phyloP scores from a whole-genome alignment of 169 alveolate genomes.

The Plasmodium coatneyi region DNA sequence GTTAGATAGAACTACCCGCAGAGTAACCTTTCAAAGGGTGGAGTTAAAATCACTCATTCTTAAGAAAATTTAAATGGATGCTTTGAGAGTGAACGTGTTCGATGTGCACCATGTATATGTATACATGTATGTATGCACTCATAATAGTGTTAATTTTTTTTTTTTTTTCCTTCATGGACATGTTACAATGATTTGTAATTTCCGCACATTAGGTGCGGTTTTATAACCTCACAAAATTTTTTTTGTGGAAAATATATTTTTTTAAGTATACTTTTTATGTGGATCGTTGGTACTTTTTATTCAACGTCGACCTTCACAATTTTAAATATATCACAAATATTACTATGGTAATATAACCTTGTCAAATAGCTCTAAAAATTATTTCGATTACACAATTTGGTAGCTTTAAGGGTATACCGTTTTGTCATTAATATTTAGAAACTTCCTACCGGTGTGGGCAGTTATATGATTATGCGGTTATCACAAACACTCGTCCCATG shows the following conservation, averaged over 20 bases:
- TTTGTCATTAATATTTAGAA: neutral
- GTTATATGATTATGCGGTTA: neutral
- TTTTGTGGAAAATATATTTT: neutral
- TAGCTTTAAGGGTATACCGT: neutral
- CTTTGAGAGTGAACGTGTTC: neutral
- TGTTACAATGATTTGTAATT: neutral
- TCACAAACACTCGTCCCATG: neutral
- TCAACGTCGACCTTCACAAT: neutral
- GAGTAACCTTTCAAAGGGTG: neutral
- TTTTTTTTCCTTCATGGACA: neutral
- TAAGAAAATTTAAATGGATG: neutral
- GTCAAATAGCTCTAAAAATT: neutral
- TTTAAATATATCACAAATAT: neutral
- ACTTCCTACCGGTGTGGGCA: neutral
- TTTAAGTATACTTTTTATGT: neutral
- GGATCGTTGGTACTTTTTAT: neutral
- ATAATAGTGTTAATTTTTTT: neutral
- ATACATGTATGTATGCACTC: neutral
- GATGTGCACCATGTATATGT: neutral
- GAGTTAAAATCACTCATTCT: neutral
- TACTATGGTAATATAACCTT: neutral
- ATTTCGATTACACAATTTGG: neutral
- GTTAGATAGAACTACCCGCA: neutral
- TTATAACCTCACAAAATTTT: neutral
- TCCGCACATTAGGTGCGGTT: neutral